A percentile compares a stretch with the other conserved stretches of the same genome.
These are phyloP conservation scores for Lachnellula arida DNA, from an alignment of 2,329 filamentous ascomycete genomes.

Conservation along the genomic window DNA sequence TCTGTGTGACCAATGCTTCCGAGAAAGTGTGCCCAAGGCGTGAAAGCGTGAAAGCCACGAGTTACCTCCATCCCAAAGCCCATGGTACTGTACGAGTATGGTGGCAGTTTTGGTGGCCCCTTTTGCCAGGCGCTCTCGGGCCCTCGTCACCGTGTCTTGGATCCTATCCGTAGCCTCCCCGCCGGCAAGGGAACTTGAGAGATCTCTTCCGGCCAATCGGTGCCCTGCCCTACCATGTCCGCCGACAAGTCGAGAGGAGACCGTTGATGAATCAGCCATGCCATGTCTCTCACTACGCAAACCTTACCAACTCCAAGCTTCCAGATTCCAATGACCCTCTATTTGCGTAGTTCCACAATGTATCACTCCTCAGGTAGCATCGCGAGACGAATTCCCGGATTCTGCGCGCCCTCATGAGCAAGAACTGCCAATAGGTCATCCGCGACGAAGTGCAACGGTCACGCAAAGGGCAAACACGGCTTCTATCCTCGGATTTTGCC, in stretches of 20 bases:
- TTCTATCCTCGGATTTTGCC: background rate
- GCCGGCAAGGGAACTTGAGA: slow-evolving; percentile 1
- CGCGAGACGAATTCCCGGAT: slow-evolving; percentile 3
- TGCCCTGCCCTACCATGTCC: slow-evolving; percentile 1
- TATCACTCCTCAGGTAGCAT: slow-evolving; percentile 8
- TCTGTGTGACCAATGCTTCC: background rate
- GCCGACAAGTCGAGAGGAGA: slow-evolving; percentile 10
- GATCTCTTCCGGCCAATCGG: slow-evolving; percentile 12
- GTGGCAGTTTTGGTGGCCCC: background rate
- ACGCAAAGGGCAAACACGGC: slow-evolving; percentile 2
- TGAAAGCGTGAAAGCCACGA: slow-evolving; percentile 16
- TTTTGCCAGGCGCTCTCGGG: slow-evolving; percentile 4
- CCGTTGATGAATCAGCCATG: slow-evolving; percentile 10
- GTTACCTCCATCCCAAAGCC: slow-evolving; percentile 1
- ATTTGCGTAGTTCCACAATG: background rate
- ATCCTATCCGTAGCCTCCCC: slow-evolving; percentile 3
- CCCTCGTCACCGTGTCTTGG: slow-evolving; percentile 14
- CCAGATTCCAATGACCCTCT: slow-evolving; percentile 1
- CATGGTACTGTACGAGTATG: too few relatives aligned
- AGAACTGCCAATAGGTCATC: background rate
- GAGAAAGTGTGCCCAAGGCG: background rate
- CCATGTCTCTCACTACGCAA: background rate
- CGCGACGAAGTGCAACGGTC: background rate
- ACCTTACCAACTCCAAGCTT: background rate
- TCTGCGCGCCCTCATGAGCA: background rate